These are phyloP conservation scores for Pseudocercospora fijiensis DNA, from an alignment of 2,329 filamentous ascomycete species.

Conservation along the genomic window DNA sequence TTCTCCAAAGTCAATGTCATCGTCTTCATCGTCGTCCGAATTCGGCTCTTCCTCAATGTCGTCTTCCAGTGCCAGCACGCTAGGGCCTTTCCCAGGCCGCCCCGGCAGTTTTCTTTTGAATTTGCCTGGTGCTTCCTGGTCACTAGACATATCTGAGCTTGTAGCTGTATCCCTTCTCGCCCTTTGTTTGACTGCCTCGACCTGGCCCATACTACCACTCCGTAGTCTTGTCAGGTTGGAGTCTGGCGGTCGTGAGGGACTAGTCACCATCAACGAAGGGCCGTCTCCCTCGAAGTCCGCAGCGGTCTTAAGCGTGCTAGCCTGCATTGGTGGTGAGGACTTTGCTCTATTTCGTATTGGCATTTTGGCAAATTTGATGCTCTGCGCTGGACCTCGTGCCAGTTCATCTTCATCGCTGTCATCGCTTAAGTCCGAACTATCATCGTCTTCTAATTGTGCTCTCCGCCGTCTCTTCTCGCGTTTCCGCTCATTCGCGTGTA, in stretches of 20 bases:
- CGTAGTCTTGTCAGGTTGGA: conserved; percentile 50
- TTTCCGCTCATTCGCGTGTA: conserved; percentile 55
- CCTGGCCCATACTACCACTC: conserved; percentile 68
- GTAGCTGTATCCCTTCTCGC: conserved; percentile 73
- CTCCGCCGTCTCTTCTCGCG: conserved; percentile 60
- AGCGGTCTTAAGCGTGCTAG: conserved; percentile 20
- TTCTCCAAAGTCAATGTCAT: conserved; percentile 39
- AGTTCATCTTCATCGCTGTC: conserved; percentile 79
- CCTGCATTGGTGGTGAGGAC: conserved; percentile 64
- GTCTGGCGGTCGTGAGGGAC: conserved; percentile 42
- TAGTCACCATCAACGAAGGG: conserved; percentile 45
- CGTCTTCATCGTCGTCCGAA: conserved; percentile 44
- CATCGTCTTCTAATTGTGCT: conserved; percentile 79
- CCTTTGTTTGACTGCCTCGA: conserved; percentile 65
- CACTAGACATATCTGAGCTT: conserved; percentile 78
- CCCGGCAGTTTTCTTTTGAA: conserved; percentile 60
- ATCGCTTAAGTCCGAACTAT: conserved; percentile 81
- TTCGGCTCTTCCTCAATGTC: conserved; percentile 35
- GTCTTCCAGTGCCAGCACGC: conserved; percentile 27
- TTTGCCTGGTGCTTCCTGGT: conserved; percentile 66
- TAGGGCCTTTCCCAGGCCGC: conserved; percentile 55
- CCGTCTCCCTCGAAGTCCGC: conserved; percentile 23
- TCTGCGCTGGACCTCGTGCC: conserved; percentile 67
- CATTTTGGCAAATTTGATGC: conserved; percentile 97
- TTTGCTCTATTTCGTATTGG: conserved; percentile 81